These are phyloP conservation scores for Fusarium sp. DNA, from an alignment of 2,329 filamentous ascomycete genomes.

Conservation along the genomic window DNA sequence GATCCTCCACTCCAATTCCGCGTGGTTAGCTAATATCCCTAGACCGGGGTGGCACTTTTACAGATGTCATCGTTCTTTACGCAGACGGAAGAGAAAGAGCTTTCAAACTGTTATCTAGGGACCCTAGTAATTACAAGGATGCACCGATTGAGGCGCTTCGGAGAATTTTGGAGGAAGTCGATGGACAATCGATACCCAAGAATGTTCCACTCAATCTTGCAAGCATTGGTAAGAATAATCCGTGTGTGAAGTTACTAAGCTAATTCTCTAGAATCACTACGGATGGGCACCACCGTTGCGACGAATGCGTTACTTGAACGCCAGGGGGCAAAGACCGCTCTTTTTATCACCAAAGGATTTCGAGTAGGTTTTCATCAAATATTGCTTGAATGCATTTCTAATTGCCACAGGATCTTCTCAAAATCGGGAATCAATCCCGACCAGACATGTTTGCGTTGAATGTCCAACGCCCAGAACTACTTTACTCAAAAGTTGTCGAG, in stretches of 20 bases:
- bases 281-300: constrained; percentile 95
- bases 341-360: constrained; percentile 90
- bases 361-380: neutral
- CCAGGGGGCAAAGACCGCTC: constrained; percentile 90
- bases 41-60: constrained; percentile 88
- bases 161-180: constrained; percentile 84
- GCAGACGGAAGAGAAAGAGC: constrained; percentile 83
- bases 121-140: constrained; percentile 90
- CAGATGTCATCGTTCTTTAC: constrained; percentile 87
- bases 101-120: constrained; percentile 90
- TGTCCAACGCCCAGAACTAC: constrained; percentile 88
- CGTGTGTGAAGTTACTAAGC: constrained; percentile 60
- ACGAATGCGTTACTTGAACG: constrained; percentile 92
- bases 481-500: constrained; percentile 88
- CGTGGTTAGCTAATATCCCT: neutral
- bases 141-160: constrained; percentile 94
- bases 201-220: constrained; percentile 78
- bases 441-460: constrained; percentile 94
- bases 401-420: constrained; percentile 77
- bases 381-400: neutral
- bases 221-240: neutral
- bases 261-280: constrained; percentile 87
- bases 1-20: neutral
- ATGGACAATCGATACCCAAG: constrained; percentile 80
- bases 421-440: constrained; percentile 92